Percentiles rank a stretch among this genome's conserved stretches.
Evolutionary conservation across 345 rosid species (phyloP).

Genomic region (Eucalyptus cladocalyx): DNA sequence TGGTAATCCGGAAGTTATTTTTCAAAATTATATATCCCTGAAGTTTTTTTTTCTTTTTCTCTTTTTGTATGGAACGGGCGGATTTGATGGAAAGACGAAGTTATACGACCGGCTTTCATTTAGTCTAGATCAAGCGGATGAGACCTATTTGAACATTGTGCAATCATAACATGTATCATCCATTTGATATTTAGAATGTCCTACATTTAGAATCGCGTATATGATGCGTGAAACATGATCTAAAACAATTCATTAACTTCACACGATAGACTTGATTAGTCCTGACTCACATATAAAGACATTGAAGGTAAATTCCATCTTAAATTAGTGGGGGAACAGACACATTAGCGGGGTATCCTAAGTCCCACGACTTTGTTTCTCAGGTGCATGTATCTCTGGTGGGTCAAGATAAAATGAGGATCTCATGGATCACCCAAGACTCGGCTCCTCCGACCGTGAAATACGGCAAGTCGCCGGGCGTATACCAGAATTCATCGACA

Average conservation of each 20-base stretch:
- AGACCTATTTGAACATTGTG: too few relatives aligned
- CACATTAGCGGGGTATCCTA: neutral
- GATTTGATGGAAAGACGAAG: neutral
- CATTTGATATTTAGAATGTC: too few relatives aligned
- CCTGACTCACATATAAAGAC: too few relatives aligned
- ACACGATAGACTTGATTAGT: too few relatives aligned
- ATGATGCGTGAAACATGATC: too few relatives aligned
- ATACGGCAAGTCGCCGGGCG: constrained; percentile 40
- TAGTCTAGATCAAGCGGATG: too few relatives aligned
- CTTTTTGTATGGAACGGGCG: neutral
- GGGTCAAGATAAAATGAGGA: constrained; percentile 52
- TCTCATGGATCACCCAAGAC: constrained; percentile 49
- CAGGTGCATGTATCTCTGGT: constrained; percentile 71
- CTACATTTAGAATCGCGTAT: too few relatives aligned
- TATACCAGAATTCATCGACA: constrained; percentile 5
- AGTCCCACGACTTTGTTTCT: neutral
- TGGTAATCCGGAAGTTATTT: neutral
- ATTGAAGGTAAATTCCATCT: too few relatives aligned
- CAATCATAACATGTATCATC: too few relatives aligned
- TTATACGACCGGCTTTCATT: too few relatives aligned
- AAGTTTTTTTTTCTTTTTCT: neutral
- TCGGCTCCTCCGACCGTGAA: constrained; percentile 21
- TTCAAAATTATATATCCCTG: neutral
- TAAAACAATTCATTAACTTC: too few relatives aligned
- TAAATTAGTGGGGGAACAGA: neutral